Evolutionary conservation across 805 yeast species (phyloP), one percentile per base, ranked within the genome.

Genomic region (Brettanomyces nanus): DNA sequence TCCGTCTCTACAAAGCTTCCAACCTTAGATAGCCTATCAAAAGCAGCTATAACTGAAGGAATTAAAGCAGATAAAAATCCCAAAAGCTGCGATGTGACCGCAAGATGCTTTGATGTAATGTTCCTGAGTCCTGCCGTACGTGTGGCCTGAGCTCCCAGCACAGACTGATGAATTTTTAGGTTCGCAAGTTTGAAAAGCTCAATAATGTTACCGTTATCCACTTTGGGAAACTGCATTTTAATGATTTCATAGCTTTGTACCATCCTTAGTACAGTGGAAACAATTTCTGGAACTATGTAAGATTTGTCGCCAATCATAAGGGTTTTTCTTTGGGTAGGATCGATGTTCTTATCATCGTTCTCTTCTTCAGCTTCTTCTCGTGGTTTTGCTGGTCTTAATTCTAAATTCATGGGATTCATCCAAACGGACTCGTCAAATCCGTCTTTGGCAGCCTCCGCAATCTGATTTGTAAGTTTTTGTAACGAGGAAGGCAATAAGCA

Each of bases 71-170:
- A 56, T 19, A 78, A 55, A 22, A 68, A 61, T 39, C 75, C 75
- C 22, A 82, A 61, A n/a, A 77, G 64, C 49, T 82, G 85, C 4
- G 80, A 73, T 27, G 83, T 74, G 28, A 81, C 64, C 1, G 86
- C 79, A 36, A 82, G 53, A 54, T 82, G 85, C 46, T 77, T 77
- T 2, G 86, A 80, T 3, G 85, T 77, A 36, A 83, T 81, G 50
- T 81, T 87, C 45, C 71, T 76, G 36, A 82, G 62, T 0, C 85
- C 86, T 0, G 90, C 84, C 1, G 87, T 73, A 45, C 75, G 59
- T 2, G 84, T 80, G 1, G 90, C 90, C 30, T 83, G 85, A 1
- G 89, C 86, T 31, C 79, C 81, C 27, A 83, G 60, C 28, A 83
- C 77, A 4, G 83, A 72, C 43, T 74, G 73, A 4, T 73, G 69